A percentile compares a stretch with the other conserved stretches of the same genome.
phyloP scores from a whole-genome alignment of 139 green algal genomes.

The Tetradesmus lagerheimii region DNA sequence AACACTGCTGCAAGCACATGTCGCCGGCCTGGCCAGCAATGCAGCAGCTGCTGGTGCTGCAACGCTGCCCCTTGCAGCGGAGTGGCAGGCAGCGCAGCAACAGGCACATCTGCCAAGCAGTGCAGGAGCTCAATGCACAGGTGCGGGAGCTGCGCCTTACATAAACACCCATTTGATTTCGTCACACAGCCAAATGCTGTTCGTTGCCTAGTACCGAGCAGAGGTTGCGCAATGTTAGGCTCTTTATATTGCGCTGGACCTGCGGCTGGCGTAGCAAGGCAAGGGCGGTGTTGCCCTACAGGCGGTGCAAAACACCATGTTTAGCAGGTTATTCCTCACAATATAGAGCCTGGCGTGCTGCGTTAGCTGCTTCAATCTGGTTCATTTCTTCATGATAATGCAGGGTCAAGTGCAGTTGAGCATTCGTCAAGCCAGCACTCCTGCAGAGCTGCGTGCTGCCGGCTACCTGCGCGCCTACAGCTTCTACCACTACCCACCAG shows the following conservation, averaged over 20 bases:
- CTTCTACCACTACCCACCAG: slow-evolving; percentile 74
- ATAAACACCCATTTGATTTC: no score
- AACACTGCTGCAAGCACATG: not conserved
- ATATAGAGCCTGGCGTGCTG: no score
- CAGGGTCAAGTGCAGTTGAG: not conserved
- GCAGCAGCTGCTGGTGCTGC: not conserved
- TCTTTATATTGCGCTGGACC: no score
- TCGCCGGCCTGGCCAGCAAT: not conserved
- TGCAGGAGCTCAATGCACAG: not conserved
- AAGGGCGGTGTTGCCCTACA: no score
- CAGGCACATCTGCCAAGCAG: not conserved
- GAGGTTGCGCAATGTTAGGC: no score
- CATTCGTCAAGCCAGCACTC: slow-evolving; percentile 31
- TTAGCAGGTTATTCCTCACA: no score
- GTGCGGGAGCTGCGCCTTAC: not conserved
- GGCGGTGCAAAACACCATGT: no score
- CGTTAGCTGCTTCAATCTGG: no score
- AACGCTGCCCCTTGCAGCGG: not conserved
- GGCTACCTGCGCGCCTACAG: slow-evolving; percentile 73
- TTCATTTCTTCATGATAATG: not conserved
- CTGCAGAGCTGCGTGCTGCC: slow-evolving; percentile 77
- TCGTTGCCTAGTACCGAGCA: no score
- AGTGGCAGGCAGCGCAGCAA: not conserved
- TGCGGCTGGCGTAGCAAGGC: no score
- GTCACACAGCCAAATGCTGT: no score